Evolutionary conservation across 1,284 basidiomycete genomes (phyloP).

Genomic region (Polyporus tsugae): DNA sequence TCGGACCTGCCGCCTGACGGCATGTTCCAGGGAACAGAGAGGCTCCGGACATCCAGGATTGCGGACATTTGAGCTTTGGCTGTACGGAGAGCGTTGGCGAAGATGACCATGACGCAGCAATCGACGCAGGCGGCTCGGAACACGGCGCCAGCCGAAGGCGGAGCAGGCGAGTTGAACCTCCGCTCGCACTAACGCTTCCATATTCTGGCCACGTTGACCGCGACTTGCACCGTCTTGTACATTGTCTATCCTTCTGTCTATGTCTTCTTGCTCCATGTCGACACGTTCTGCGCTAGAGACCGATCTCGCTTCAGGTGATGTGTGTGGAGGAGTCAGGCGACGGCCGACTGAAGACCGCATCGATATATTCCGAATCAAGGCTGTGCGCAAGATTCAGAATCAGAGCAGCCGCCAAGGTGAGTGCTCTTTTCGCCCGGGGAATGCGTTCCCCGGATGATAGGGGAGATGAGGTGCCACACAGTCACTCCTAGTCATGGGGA

Average conservation of each 20-base stretch:
- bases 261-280: conserved; percentile 20
- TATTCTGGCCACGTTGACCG: not conserved
- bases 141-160: not conserved
- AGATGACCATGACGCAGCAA: not conserved
- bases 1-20: not conserved
- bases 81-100: not conserved
- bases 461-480: conserved; percentile 18
- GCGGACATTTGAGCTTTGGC: conserved; percentile 6
- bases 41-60: not conserved
- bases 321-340: conserved; percentile 18
- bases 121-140: conserved; percentile 4
- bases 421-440: conserved; percentile 27
- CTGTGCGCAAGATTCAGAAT: conserved; percentile 22
- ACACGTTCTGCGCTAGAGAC: conserved; percentile 13
- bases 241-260: not conserved
- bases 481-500: conserved; percentile 19
- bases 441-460: conserved; percentile 24
- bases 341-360: conserved; percentile 20
- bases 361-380: conserved; percentile 29
- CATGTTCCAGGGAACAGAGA: not conserved
- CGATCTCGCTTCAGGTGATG: conserved; percentile 13
- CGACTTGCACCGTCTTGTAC: conserved; percentile 5
- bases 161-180: conserved; percentile 12
- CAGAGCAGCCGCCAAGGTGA: conserved; percentile 25
- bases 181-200: conserved; percentile 14